phyloP scores from a whole-genome alignment of 108 stramenopile genomes.

The Skeletonema grethae region DNA sequence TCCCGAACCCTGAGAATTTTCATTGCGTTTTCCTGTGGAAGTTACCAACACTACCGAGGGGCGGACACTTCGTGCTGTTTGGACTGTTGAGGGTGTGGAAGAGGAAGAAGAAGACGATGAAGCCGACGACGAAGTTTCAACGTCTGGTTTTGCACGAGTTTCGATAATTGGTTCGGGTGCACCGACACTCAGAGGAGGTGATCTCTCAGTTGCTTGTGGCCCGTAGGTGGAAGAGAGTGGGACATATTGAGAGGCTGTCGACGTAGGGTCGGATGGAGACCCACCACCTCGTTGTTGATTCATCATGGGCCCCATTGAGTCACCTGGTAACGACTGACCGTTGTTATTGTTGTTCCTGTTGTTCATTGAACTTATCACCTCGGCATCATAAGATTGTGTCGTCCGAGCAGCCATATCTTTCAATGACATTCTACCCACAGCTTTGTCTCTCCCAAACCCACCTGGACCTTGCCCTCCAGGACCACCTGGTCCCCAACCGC shows the following conservation, averaged over 20 bases:
- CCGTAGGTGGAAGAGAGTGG: constrained; percentile 31
- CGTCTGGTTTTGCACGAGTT: constrained; percentile 10
- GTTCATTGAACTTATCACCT: constrained; percentile 40
- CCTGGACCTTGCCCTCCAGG: background rate
- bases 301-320: no score
- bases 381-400: constrained; percentile 30
- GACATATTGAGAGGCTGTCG: constrained; percentile 27
- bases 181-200: constrained; percentile 24
- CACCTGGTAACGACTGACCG: no score
- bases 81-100: constrained; percentile 20
- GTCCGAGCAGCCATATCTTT: constrained; percentile 41
- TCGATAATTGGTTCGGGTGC: constrained; percentile 5
- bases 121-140: no score
- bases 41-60: constrained; percentile 57
- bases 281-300: constrained; percentile 4
- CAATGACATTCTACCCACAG: constrained; percentile 26
- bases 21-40: constrained; percentile 52
- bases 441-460: constrained; percentile 34
- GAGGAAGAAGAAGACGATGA: no score
- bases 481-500: no score
- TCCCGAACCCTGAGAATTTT: constrained; percentile 58
- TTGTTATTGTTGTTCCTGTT: constrained; percentile 12
- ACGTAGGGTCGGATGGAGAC: constrained; percentile 12
- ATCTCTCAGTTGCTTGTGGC: constrained; percentile 15
- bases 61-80: constrained; percentile 33